Evolutionary conservation across 441 rosid species (phyloP), one percentile per base, ranked within the genome.

Genomic region (Erysimum cheiri): DNA sequence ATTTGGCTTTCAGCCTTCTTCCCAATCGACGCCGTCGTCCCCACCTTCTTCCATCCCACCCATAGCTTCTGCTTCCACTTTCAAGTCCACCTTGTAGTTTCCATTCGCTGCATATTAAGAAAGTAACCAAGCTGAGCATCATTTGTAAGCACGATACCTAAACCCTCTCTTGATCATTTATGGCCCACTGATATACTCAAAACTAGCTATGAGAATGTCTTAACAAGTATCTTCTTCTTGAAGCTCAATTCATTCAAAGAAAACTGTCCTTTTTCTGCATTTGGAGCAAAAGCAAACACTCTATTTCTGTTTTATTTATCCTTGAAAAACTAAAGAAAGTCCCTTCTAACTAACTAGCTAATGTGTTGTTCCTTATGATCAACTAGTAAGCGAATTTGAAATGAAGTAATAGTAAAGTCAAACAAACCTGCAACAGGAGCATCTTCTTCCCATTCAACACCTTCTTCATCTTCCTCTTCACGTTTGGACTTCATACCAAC

Each of bases 401-500:
- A 12, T 32, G 31, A 22, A 55, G 48, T 36, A 8, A 65, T 13
- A 52, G 8, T 13, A 47, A 8, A 31, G 40, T 58, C 41, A 67
- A 41, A 60, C 69, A 68, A 37, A 74, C 78, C 73, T 74, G 69
- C 4, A 35, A 47, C 64, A 44, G 63, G 58, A 60, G 64, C 6
- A 22, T 36, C 64, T 60, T 67, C 73, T 53, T 54, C 73, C 69
- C 78, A 74, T 3, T 29, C 73, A 53, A 14, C 73, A 74, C 61
- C 69, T 33, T 53, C 77, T 43, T 60, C 69, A 46, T 64, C 70
- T 29, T 60, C 69, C 50, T 68, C 78, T 47, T 68, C 74, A 10
- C 28, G 53, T 61, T 68, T 74, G 5, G 59, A 54, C 53, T 74
- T 68, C 59, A 44, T 44, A 61, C 78, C 78, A 46, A 74, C 65